These are phyloP conservation scores for Phaffomyces antillensis DNA, from an alignment of 805 yeast species.

Conservation along the genomic window DNA sequence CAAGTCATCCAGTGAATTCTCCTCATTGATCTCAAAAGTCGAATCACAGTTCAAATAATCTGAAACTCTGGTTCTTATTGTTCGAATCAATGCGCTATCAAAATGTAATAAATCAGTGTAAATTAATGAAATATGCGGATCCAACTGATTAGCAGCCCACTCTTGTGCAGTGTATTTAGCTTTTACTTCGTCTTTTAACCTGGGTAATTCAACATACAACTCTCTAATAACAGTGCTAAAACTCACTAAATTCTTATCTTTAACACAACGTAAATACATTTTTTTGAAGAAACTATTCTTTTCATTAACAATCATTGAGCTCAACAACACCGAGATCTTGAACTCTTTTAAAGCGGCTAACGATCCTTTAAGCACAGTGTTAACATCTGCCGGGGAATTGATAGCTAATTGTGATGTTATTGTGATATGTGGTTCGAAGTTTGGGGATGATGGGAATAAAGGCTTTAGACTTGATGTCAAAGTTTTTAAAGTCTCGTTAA, in stretches of 20 bases:
- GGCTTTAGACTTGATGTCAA: conserved; percentile 61
- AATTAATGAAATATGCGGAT: conserved; percentile 68
- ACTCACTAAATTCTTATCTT: conserved; percentile 24
- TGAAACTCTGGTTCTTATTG: conserved; percentile 56
- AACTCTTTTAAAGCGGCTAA: conserved; percentile 40
- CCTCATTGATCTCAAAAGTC: conserved; percentile 8
- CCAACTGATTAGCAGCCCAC: conserved; percentile 53
- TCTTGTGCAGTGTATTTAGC: conserved; percentile 40
- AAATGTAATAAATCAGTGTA: conserved; percentile 62
- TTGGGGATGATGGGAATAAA: conserved; percentile 64
- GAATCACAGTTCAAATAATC: conserved; percentile 45
- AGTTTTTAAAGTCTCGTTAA: conserved; percentile 50
- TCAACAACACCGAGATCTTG: conserved; percentile 10
- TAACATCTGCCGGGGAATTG: conserved; percentile 47
- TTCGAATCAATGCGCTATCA: conserved; percentile 56
- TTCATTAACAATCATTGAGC: conserved; percentile 11
- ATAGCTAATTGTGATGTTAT: conserved; percentile 55
- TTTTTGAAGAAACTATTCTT: conserved; percentile 20
- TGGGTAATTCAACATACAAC: conserved; percentile 43
- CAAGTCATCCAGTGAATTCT: conserved; percentile 18
- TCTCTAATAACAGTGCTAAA: conserved; percentile 45
- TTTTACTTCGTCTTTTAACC: conserved; percentile 20
- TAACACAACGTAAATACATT: conserved; percentile 15
- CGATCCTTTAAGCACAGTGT: conserved; percentile 49
- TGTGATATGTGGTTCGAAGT: conserved; percentile 72